Conservation (phyloP, 257 asterid species). For the Lycium ferocissimum region DNA sequence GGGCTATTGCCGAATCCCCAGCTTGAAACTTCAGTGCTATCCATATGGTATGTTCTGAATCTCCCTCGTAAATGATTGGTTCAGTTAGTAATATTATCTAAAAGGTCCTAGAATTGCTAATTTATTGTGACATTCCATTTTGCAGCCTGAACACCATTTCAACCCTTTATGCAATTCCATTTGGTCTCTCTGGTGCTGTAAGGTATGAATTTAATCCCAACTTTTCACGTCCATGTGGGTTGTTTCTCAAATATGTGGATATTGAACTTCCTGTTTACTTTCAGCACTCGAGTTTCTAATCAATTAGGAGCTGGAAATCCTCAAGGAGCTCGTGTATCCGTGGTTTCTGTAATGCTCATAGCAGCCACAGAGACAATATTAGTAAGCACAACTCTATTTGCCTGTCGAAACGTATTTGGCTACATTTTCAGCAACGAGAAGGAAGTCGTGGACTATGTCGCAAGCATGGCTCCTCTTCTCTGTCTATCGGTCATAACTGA, state of each 20-base stretch:
- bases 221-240: neutral
- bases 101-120: constrained; percentile 14
- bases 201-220: constrained; percentile 48
- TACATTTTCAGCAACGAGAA: constrained; percentile 73
- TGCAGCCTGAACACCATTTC: constrained; percentile 59
- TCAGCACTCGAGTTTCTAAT: constrained; percentile 84
- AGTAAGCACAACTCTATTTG: constrained; percentile 51
- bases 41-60: constrained; percentile 67
- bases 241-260: neutral
- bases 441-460: constrained; percentile 79
- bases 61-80: neutral
- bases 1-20: constrained; percentile 87
- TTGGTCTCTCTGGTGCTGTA: constrained; percentile 77
- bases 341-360: constrained; percentile 60
- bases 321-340: constrained; percentile 59
- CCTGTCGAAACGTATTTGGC: constrained; percentile 69
- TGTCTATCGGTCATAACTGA: constrained; percentile 66
- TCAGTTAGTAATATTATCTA: neutral
- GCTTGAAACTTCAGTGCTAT: constrained; percentile 87
- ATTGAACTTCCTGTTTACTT: neutral
- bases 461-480: constrained; percentile 70
- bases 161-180: constrained; percentile 71
- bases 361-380: constrained; percentile 51
- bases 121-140: constrained; percentile 5
- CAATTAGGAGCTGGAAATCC: constrained; percentile 84